Conservation (phyloP, 441 rosid species). For the Pelargonium fulgidum region DNA sequence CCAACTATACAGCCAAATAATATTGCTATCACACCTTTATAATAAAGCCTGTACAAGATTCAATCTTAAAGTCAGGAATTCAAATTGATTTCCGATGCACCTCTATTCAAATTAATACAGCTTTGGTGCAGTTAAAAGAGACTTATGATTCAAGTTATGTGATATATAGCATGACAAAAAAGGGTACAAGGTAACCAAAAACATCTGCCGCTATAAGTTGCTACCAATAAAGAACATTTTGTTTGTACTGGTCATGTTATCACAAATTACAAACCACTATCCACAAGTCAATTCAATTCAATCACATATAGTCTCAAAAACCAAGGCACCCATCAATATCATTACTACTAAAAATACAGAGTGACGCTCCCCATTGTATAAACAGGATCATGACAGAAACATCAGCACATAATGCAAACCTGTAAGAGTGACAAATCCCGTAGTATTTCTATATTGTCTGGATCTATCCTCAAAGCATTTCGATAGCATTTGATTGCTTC, state of each 20-base stretch:
- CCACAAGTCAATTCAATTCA: conserved; percentile 1
- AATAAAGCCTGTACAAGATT: background rate
- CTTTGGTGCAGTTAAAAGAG: background rate
- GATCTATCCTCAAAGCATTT: conserved; percentile 91
- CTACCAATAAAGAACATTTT: background rate
- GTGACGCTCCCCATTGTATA: background rate
- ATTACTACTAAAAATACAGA: background rate
- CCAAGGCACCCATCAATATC: background rate
- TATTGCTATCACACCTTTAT: background rate
- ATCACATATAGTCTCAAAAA: background rate
- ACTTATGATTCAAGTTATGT: background rate
- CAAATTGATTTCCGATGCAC: background rate
- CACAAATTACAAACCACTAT: background rate
- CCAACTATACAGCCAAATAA: conserved; percentile 10
- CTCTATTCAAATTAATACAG: background rate
- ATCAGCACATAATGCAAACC: conserved; percentile 35
- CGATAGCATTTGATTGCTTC: conserved; percentile 99
- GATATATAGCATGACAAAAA: background rate
- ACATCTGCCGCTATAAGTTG: background rate
- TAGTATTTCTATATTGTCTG: conserved; percentile 95
- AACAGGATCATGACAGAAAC: background rate
- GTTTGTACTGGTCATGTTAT: background rate
- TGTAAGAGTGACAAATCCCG: conserved; percentile 94
- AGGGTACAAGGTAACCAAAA: background rate
- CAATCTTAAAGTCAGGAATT: background rate